Percentiles rank a stretch among this genome's conserved stretches.
These are phyloP conservation scores for Thielaviopsis punctulata DNA, from an alignment of 2,329 filamentous ascomycete species.

Conservation along the genomic window DNA sequence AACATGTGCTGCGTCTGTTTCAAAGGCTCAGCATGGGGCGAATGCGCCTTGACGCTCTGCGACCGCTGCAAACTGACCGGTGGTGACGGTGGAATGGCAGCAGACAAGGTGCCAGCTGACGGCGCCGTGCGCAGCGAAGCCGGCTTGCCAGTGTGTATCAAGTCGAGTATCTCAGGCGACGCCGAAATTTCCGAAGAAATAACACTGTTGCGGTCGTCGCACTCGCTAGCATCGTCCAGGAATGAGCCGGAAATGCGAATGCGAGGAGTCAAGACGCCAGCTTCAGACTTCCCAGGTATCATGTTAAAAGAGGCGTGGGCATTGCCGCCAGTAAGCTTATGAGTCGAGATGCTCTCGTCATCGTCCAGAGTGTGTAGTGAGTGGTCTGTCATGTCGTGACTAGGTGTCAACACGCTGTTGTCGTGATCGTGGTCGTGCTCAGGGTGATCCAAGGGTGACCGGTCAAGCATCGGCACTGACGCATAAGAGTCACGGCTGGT, in stretches of 20 bases:
- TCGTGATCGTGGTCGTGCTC: not conserved
- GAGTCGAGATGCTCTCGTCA: not conserved
- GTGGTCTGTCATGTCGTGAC: conserved; percentile 34
- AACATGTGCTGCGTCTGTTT: conserved; percentile 11
- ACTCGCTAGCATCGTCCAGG: conserved; percentile 32
- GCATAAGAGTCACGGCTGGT: conserved; percentile 55
- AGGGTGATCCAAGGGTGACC: conserved; percentile 36
- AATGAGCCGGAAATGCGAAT: conserved; percentile 24
- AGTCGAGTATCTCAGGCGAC: conserved; percentile 25
- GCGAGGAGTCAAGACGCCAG: conserved; percentile 16
- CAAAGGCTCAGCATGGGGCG: not conserved
- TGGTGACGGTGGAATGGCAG: conserved; percentile 22
- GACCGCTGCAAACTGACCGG: conserved; percentile 32
- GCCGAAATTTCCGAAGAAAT: conserved; percentile 46
- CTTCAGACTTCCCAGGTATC: conserved; percentile 31
- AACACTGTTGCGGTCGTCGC: conserved; percentile 32
- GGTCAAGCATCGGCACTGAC: conserved; percentile 60
- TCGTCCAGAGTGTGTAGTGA: conserved; percentile 25
- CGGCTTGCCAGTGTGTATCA: conserved; percentile 16
- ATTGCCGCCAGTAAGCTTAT: conserved; percentile 11
- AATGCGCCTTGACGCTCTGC: conserved; percentile 23
- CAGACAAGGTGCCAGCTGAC: not conserved
- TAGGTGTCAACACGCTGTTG: conserved; percentile 16
- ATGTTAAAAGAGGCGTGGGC: conserved; percentile 34
- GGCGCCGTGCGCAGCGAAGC: conserved; percentile 13